phyloP scores from a whole-genome alignment of 2,329 filamentous ascomycete species.

The Hymenoscyphus fraxineus region DNA sequence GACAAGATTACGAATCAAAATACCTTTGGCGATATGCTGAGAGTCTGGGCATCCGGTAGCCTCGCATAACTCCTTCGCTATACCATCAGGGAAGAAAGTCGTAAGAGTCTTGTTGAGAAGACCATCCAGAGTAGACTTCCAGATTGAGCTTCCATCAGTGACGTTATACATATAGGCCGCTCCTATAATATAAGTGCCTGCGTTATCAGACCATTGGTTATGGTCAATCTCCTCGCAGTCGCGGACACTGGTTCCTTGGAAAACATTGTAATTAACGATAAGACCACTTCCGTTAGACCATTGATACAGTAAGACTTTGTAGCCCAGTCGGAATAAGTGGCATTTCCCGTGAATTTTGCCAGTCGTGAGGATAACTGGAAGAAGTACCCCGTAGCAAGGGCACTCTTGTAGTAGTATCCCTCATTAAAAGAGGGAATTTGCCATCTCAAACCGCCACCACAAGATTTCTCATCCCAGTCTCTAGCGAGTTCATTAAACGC shows the following conservation, averaged over 20 bases:
- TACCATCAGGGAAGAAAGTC: conserved; percentile 53
- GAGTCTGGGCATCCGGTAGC: conserved; percentile 61
- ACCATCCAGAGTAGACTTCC: conserved; percentile 53
- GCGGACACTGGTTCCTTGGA: conserved; percentile 54
- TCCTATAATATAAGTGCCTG: conserved; percentile 58
- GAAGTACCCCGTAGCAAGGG: conserved; percentile 58
- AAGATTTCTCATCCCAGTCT: conserved; percentile 61
- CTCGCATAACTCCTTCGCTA: conserved; percentile 69
- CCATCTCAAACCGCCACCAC: conserved; percentile 70
- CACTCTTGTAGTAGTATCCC: conserved; percentile 73
- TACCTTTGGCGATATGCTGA: conserved; percentile 70
- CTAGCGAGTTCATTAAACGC: conserved; percentile 66
- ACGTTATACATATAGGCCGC: conserved; percentile 65
- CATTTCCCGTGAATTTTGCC: conserved; percentile 65
- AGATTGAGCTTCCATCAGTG: conserved; percentile 35
- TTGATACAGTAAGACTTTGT: conserved; percentile 58
- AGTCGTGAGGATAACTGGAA: conserved; percentile 66
- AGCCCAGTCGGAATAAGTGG: conserved; percentile 61
- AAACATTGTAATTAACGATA: conserved; percentile 58
- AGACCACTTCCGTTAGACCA: conserved; percentile 55
- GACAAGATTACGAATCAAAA: conserved; percentile 63
- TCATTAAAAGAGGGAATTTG: conserved; percentile 72
- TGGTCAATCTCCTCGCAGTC: conserved; percentile 61
- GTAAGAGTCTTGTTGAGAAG: conserved; percentile 48
- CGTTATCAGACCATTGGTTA: conserved; percentile 65